Conservation (phyloP, 495 filamentous ascomycete species). For the Talaromyces wortmannii region DNA sequence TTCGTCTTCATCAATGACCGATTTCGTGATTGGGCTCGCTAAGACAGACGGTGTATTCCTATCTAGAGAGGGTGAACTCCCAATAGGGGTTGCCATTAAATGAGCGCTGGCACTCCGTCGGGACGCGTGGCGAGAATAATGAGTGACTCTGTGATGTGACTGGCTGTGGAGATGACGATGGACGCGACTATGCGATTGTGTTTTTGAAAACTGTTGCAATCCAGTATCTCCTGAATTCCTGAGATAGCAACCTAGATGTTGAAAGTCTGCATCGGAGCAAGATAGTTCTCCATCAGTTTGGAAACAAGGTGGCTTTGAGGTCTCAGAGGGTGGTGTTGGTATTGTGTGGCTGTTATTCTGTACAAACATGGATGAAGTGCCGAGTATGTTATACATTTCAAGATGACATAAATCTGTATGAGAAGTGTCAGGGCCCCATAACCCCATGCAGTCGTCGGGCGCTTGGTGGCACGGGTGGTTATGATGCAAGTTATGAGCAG, state of each 20-base stretch:
- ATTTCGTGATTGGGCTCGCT: conserved; percentile 35
- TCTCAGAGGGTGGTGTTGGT: background rate
- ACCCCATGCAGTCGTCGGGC: background rate
- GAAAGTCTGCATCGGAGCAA: conserved; percentile 4
- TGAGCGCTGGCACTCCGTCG: conserved; percentile 37
- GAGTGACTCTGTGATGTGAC: conserved; percentile 21
- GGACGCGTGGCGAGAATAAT: conserved; percentile 31
- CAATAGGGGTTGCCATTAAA: conserved; percentile 29
- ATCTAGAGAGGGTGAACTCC: conserved; percentile 38
- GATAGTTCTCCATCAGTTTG: background rate
- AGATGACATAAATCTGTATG: background rate
- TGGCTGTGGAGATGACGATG: conserved; percentile 28
- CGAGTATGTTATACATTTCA: background rate
- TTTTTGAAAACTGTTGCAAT: background rate
- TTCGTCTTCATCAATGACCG: conserved; percentile 24
- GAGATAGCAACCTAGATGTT: conserved; percentile 2
- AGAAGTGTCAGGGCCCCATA: background rate
- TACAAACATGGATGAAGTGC: background rate
- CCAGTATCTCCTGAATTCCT: conserved; percentile 3
- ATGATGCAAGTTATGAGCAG: background rate
- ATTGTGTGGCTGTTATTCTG: background rate
- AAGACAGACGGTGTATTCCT: conserved; percentile 28
- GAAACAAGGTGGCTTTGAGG: conserved; percentile 2
- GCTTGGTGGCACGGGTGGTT: background rate
- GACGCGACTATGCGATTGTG: conserved; percentile 18